Percentiles rank a stretch among this genome's conserved stretches.
Evolutionary conservation across 257 asterid genomes (phyloP).

Genomic region (Eustoma russellianum): DNA sequence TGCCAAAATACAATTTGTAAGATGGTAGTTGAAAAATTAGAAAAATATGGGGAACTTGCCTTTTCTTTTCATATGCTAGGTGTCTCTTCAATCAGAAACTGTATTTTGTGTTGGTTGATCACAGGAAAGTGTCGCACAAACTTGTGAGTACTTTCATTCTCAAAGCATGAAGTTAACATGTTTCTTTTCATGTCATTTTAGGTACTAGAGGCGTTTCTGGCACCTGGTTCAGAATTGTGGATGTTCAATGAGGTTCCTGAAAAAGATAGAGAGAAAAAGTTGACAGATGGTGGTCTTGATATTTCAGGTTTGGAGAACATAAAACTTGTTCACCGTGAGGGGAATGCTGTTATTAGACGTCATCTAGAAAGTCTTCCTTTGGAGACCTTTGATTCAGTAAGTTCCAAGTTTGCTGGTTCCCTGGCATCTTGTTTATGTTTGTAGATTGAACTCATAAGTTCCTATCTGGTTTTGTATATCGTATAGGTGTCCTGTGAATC

Average conservation of each 20-base stretch:
- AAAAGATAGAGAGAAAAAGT: constrained; percentile 63
- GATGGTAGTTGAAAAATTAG: too few species aligned
- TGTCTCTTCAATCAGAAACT: too few species aligned
- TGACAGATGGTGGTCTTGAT: constrained; percentile 93
- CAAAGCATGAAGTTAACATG: background rate
- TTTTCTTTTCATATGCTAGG: too few species aligned
- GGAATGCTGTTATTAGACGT: constrained; percentile 92
- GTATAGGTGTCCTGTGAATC: too few species aligned
- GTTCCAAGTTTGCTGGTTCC: constrained; percentile 19
- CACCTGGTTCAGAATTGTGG: constrained; percentile 88
- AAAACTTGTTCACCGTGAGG: constrained; percentile 78
- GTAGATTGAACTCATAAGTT: too few species aligned
- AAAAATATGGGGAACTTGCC: too few species aligned
- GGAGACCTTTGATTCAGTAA: constrained; percentile 97
- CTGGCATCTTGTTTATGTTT: background rate
- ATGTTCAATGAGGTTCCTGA: constrained; percentile 90
- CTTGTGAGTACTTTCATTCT: background rate
- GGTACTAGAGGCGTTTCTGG: constrained; percentile 88
- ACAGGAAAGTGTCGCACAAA: background rate
- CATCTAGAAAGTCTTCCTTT: constrained; percentile 87
- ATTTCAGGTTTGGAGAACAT: constrained; percentile 69
- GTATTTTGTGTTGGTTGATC: background rate
- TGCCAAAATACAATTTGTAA: too few species aligned
- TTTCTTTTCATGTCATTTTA: constrained; percentile 16
- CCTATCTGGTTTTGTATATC: too few species aligned